Conservation (phyloP, 306 rosid species). For the Canavalia ensiformis region DNA sequence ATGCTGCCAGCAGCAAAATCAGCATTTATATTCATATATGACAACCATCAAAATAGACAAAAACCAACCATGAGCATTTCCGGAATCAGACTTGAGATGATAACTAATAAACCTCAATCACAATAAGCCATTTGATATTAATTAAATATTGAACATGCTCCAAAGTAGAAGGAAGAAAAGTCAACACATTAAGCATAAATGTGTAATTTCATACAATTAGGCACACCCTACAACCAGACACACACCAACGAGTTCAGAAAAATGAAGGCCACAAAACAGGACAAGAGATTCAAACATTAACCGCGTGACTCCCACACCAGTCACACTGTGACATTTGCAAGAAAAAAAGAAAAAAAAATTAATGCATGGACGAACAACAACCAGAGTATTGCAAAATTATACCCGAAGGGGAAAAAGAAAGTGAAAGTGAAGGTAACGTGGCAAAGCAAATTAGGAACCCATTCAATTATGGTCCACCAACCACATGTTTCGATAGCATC, state of each 20-base stretch:
- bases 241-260: not conserved
- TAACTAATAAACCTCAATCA: slow-evolving; percentile 13
- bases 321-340: not conserved
- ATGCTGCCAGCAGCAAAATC: slow-evolving; percentile 29
- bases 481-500: no score
- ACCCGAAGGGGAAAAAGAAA: no score
- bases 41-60: not conserved
- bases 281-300: not conserved
- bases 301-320: not conserved
- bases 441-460: no score
- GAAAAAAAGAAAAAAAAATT: not conserved
- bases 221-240: slow-evolving; percentile 30
- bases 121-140: not conserved
- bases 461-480: no score
- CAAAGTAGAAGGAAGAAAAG: slow-evolving; percentile 2
- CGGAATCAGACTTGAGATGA: slow-evolving; percentile 4
- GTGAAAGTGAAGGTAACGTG: no score
- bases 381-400: no score
- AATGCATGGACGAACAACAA: no score
- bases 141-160: not conserved
- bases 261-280: not conserved
- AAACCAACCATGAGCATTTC: slow-evolving; percentile 4
- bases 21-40: not conserved
- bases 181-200: slow-evolving; percentile 7
- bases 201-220: slow-evolving; percentile 1